Evolutionary conservation across 257 asterid species (phyloP), one percentile per base, ranked within the genome.

Genomic region (Cruciata laevipes): DNA sequence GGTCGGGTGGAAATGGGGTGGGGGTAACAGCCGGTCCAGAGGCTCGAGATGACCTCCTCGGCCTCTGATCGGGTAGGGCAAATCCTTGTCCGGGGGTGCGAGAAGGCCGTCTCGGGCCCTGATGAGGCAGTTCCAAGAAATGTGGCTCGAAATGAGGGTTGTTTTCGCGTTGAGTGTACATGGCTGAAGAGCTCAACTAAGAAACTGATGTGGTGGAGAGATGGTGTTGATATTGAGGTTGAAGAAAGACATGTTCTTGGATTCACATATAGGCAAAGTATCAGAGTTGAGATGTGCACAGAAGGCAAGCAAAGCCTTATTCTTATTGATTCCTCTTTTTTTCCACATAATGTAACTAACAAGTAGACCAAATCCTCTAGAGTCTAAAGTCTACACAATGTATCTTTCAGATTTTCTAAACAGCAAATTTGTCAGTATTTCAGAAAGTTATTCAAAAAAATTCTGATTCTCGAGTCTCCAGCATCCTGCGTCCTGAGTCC

Each of bases 71-170:
- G 27, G 30, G 30, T 27, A n/a, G 58, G 12, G 58, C 24, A 21
- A 35, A 8, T 38, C 6, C 24, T 20, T n/a, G 53, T 10, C 18
- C 49, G 0, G 72, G 76, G n/a, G 6, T 40, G 1, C 58, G 38
- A 21, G 20, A 20, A 4, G 68, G 25, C 56, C n/a, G n/a, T 2
- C 57, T 44, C 2, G 73, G 58, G 66, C 70, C 55, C 51, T 68
- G 70, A 33, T 64, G 66, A 38, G 75, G 59, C 23, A 63, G 69
- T 17, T 57, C 71, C 52, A 68, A 37, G 57, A 51, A 59, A 24
- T 79, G 77, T 33, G 83, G 70, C 59, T 10, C 27, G 66, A 82
- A 82, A 70, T 82, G 82, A 25, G 87, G 87, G 64, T 82, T 82
- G 68, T 67, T 63, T 3, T 82, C 87, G 1, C 32, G 70, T 23